phyloP scores from a whole-genome alignment of 192 early-diverging fungal species.

The Podila verticillata region DNA sequence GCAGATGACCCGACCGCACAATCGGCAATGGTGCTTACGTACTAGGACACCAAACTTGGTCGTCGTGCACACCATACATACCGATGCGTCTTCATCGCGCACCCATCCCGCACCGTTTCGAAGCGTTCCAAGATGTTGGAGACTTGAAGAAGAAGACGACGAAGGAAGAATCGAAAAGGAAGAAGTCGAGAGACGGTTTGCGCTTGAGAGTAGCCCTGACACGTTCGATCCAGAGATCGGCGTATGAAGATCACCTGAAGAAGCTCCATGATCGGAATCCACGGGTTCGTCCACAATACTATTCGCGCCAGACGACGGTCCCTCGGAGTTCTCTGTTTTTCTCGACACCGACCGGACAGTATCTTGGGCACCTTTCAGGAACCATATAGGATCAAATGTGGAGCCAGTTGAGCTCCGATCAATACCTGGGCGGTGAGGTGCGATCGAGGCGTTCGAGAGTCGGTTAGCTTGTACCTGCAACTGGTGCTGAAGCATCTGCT shows the following conservation, averaged over 20 bases:
- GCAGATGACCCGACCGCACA: slow-evolving; percentile 76
- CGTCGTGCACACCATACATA: slow-evolving; percentile 43
- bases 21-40: slow-evolving; percentile 73
- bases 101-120: slow-evolving; percentile 40
- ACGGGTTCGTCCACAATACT: neutral
- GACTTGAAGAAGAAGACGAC: neutral
- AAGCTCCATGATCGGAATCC: neutral
- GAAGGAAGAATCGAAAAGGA: slow-evolving; percentile 6
- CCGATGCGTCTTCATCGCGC: slow-evolving; percentile 43
- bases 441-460: slow-evolving; percentile 11
- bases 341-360: neutral
- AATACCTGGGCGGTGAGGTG: neutral
- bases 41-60: slow-evolving; percentile 50
- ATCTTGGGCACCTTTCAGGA: slow-evolving; percentile 23
- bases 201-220: neutral
- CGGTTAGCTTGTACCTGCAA: slow-evolving; percentile 14
- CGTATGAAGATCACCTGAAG: neutral
- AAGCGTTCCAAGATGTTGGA: slow-evolving; percentile 11
- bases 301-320: neutral
- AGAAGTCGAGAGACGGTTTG: neutral
- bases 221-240: neutral
- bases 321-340: neutral
- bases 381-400: slow-evolving; percentile 38
- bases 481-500: slow-evolving; percentile 38
- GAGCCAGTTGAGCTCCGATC: slow-evolving; percentile 28